phyloP scores from a whole-genome alignment of 169 alveolate species.

The Eimeria sp. region DNA sequence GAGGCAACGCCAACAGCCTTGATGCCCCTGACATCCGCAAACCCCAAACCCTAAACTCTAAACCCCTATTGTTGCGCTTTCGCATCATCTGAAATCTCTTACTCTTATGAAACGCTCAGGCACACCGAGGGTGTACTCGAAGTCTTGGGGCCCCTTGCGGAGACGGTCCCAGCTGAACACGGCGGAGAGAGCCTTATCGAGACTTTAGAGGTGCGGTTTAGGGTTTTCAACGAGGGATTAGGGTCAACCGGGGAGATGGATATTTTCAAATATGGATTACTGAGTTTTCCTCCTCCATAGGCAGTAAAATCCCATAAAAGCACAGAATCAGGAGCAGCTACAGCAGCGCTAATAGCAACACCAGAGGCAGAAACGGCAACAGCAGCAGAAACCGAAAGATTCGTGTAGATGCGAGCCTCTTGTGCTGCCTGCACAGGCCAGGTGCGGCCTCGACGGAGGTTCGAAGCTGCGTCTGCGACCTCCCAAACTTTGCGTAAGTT shows the following conservation, averaged over 20 bases:
- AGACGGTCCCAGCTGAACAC: conserved; percentile 48
- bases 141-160: conserved; percentile 51
- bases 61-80: background rate
- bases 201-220: background rate
- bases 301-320: background rate
- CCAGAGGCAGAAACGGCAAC: background rate
- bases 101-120: background rate
- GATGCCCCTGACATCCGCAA: background rate
- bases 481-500: conserved; percentile 31
- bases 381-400: background rate
- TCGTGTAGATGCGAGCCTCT: background rate
- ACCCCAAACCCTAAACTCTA: conserved; percentile 5
- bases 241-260: background rate
- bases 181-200: background rate
- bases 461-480: conserved; percentile 10
- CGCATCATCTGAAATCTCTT: background rate
- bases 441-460: conserved; percentile 59
- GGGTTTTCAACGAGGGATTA: background rate
- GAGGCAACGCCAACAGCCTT: background rate
- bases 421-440: conserved; percentile 22
- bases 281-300: background rate
- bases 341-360: background rate
- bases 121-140: conserved; percentile 28
- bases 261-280: background rate
- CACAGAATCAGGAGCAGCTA: background rate